Percentiles rank a stretch among this genome's conserved stretches.
phyloP scores from a whole-genome alignment of 2,329 filamentous ascomycete genomes.

The Penicillium sp. region DNA sequence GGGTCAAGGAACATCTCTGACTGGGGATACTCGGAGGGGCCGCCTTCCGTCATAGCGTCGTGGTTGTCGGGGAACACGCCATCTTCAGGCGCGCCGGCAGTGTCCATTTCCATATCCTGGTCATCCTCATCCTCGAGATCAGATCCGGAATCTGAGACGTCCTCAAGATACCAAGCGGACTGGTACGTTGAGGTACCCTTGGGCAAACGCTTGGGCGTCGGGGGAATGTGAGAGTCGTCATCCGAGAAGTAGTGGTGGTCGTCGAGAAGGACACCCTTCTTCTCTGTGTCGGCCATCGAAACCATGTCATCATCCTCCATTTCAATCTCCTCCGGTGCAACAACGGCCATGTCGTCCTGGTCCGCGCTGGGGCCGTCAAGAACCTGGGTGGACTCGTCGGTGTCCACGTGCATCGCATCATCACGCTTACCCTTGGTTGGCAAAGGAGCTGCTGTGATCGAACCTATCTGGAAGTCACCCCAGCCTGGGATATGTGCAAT shows the following conservation, averaged over 20 bases:
- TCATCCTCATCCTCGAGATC: conserved; percentile 77
- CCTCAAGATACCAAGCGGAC: conserved; percentile 85
- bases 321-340: conserved; percentile 80
- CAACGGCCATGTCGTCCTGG: conserved; percentile 75
- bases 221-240: conserved; percentile 63
- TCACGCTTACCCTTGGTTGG: conserved; percentile 53
- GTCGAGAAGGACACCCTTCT: conserved; percentile 88
- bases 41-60: conserved; percentile 68
- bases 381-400: conserved; percentile 49
- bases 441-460: conserved; percentile 75
- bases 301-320: conserved; percentile 68
- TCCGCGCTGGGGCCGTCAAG: conserved; percentile 74
- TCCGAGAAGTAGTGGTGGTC: conserved; percentile 98
- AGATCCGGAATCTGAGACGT: conserved; percentile 79
- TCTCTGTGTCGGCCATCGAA: conserved; percentile 53
- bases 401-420: conserved; percentile 68
- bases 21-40: conserved; percentile 84
- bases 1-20: conserved; percentile 87
- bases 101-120: conserved; percentile 52
- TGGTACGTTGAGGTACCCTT: conserved; percentile 93
- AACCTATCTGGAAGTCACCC: conserved; percentile 89
- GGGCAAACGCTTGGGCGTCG: conserved; percentile 71
- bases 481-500: conserved; percentile 89
- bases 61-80: conserved; percentile 61
- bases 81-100: conserved; percentile 71